Conservation (phyloP, 306 rosid genomes). For the Hylodesmum podocarpum region DNA sequence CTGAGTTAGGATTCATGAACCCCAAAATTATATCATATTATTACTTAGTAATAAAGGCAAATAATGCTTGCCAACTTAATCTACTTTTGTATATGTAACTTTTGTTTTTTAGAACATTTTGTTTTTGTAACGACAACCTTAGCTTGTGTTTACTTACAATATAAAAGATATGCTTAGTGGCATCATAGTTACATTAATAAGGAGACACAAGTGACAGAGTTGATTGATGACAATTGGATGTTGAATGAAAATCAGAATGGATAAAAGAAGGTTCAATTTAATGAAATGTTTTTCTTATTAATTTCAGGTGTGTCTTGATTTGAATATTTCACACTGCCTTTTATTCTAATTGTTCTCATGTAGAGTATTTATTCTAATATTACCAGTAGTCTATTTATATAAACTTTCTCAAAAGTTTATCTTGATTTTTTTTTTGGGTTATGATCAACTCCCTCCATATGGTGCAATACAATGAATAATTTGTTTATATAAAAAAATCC, state of each 20-base stretch:
- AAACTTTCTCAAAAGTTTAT: too few species aligned
- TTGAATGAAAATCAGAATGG: constrained; percentile 24
- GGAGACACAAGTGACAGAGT: neutral
- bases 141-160: constrained; percentile 36
- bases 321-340: neutral
- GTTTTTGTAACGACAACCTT: constrained; percentile 51
- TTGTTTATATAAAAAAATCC: too few species aligned
- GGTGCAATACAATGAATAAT: too few species aligned
- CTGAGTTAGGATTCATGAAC: neutral
- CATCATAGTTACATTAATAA: neutral
- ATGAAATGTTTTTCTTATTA: neutral
- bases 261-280: neutral
- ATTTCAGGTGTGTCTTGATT: neutral
- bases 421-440: too few species aligned
- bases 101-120: constrained; percentile 19
- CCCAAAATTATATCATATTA: neutral
- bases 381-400: too few species aligned
- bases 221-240: constrained; percentile 3
- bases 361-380: too few species aligned
- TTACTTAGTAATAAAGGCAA: constrained; percentile 28
- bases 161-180: neutral
- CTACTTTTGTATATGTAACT: constrained; percentile 38
- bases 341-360: neutral
- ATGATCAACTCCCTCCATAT: too few species aligned
- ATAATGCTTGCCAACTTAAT: constrained; percentile 26